Evolutionary conservation across 352 stramenopile genomes (phyloP), one percentile per base, ranked within the genome.

Genomic region (Halophytophthora batemanensis): DNA sequence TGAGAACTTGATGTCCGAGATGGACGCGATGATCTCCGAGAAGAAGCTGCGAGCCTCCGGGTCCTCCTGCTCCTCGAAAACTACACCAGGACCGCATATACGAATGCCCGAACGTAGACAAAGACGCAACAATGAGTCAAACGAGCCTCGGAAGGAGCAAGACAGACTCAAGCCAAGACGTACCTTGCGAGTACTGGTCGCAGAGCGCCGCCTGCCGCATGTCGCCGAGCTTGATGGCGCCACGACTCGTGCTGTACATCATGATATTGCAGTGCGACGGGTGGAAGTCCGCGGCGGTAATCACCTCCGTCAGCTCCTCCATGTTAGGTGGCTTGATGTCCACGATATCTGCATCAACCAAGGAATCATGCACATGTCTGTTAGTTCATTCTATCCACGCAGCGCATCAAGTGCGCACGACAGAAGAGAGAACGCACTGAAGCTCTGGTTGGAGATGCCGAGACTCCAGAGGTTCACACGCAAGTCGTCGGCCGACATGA

Each of bases 261-360:
- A 98, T 96, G 35, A 96, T 85, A 61, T 96, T 96, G 64, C 89
- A 97, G 37, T 97, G 77, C 39, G 71, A 86, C 34, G 95, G 95
- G 61, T 98, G 95, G 48, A 98, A 98, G 42, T 96, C 76, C 8
- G 91, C 86, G 8, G 87, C 75, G 35, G 95, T 98, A 61, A 98
- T 98, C 22, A 98, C 95, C 59, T 98, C 95, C 0, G 87, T 97
- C 8, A 98, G 85, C 50, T 98, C 94, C 42, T 98, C 94, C 95
- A 98, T 98, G 60, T 97, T 97, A 23, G 74, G 74, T 17, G 95
- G 95, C 69, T 98, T 98, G 52, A 98, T 97, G 65, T 98, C 95
- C 15, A 98, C 83, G 53, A 98, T 96, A 65, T 96, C 86, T 97
- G 52, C 12, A 2, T 41, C 31, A 44, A 50, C 17, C 7, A 45